These are phyloP conservation scores for Sporormia fimetaria DNA, from an alignment of 495 filamentous ascomycete genomes.

Conservation along the genomic window DNA sequence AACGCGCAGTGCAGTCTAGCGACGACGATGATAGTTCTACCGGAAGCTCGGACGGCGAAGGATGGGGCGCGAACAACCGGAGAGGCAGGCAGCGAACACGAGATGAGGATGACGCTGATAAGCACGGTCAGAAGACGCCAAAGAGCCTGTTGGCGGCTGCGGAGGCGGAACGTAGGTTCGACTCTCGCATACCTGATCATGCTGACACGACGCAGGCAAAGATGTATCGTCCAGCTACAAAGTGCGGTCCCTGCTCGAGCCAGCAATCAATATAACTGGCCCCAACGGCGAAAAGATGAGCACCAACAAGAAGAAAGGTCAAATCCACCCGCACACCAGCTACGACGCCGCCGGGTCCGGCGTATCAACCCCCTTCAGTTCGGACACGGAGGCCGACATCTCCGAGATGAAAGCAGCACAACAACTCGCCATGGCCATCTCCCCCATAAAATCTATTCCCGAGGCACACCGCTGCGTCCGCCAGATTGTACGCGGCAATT, in stretches of 20 bases:
- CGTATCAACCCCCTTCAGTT: conserved; percentile 65
- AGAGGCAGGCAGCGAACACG: conserved; percentile 30
- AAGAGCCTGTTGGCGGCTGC: conserved; percentile 54
- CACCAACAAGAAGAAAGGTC: conserved; percentile 45
- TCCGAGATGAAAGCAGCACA: conserved; percentile 78
- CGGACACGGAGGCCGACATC: conserved; percentile 76
- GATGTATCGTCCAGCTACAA: conserved; percentile 34
- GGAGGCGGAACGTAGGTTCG: conserved; percentile 67
- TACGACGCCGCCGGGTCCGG: conserved; percentile 62
- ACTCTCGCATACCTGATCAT: not conserved
- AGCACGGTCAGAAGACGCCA: conserved; percentile 29
- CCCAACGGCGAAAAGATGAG: conserved; percentile 47
- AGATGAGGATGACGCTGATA: conserved; percentile 14
- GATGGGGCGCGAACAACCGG: conserved; percentile 27
- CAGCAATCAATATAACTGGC: conserved; percentile 50
- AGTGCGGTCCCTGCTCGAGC: conserved; percentile 50
- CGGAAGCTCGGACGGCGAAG: conserved; percentile 41
- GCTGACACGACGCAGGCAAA: conserved; percentile 31
- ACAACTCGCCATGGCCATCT: conserved; percentile 65
- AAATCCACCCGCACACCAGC: conserved; percentile 70
- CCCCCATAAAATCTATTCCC: conserved; percentile 63
- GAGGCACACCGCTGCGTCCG: conserved; percentile 68
- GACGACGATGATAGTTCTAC: conserved; percentile 24
- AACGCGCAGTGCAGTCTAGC: conserved; percentile 37
- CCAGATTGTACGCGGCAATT: conserved; percentile 83